phyloP scores from a whole-genome alignment of 2,329 filamentous ascomycete species.

The Talaromyces sp. region DNA sequence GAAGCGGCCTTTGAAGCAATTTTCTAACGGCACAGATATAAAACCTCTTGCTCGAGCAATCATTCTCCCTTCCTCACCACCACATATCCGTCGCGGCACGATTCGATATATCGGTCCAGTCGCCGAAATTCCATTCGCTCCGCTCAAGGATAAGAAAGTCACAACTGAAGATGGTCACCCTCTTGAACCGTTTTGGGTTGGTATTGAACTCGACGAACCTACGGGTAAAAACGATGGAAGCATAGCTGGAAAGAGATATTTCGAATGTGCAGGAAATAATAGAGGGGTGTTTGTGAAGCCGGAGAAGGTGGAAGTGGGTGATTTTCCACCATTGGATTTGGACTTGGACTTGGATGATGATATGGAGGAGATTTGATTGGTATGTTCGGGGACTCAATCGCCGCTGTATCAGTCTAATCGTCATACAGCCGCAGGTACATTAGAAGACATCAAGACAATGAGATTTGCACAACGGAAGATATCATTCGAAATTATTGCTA shows the following conservation, averaged over 20 bases:
- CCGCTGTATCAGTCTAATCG: not conserved
- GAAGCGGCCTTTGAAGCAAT: not conserved
- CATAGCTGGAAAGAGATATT: conserved; percentile 54
- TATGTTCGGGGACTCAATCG: not conserved
- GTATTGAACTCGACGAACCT: conserved; percentile 62
- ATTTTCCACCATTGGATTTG: conserved; percentile 53
- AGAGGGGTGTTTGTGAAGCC: conserved; percentile 63
- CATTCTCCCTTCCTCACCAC: conserved; percentile 43
- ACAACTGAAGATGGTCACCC: conserved; percentile 25
- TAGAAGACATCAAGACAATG: not conserved
- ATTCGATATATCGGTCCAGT: conserved; percentile 45
- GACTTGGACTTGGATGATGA: conserved; percentile 56
- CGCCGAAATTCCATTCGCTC: conserved; percentile 39
- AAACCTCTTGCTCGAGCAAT: conserved; percentile 44
- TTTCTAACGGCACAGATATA: conserved; percentile 38
- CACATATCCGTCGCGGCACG: conserved; percentile 45
- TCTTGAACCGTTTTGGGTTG: conserved; percentile 52
- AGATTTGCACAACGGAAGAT: not conserved
- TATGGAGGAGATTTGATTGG: conserved; percentile 54
- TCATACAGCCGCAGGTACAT: not conserved
- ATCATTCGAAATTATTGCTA: not conserved
- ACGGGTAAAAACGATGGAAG: conserved; percentile 64
- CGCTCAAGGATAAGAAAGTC: conserved; percentile 27
- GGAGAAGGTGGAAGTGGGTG: conserved; percentile 62
- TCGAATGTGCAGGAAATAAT: conserved; percentile 49